phyloP scores from a whole-genome alignment of 805 yeast genomes.

The Candida endomychidarum region DNA sequence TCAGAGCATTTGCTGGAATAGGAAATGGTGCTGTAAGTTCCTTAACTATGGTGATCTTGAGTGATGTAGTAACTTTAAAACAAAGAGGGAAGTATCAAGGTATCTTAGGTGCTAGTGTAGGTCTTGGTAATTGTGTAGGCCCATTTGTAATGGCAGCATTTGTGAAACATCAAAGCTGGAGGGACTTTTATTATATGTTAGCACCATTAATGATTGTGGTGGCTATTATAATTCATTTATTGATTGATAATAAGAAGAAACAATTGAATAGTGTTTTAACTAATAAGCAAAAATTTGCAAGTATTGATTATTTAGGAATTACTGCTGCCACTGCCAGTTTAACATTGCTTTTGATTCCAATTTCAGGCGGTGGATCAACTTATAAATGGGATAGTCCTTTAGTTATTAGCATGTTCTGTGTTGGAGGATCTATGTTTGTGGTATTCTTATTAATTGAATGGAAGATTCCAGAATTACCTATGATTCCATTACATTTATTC shows the following conservation, averaged over 20 bases:
- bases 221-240: slow-evolving; percentile 27
- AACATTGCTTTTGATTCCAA: slow-evolving; percentile 53
- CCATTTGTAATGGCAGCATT: slow-evolving; percentile 57
- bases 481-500: slow-evolving; percentile 53
- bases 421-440: slow-evolving; percentile 35
- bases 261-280: slow-evolving; percentile 26
- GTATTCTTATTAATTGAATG: slow-evolving; percentile 52
- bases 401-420: slow-evolving; percentile 34
- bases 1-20: slow-evolving; percentile 55
- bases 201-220: slow-evolving; percentile 42
- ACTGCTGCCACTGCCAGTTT: slow-evolving; percentile 47
- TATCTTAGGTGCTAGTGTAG: slow-evolving; percentile 50
- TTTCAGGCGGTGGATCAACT: slow-evolving; percentile 61
- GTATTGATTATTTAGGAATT: slow-evolving; percentile 56
- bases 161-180: slow-evolving; percentile 48
- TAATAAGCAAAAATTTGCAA: slow-evolving; percentile 38
- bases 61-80: slow-evolving; percentile 53
- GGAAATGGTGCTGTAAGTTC: slow-evolving; percentile 56
- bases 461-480: slow-evolving; percentile 49
- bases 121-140: slow-evolving; percentile 53
- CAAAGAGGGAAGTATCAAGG: slow-evolving; percentile 61
- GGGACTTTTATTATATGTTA: slow-evolving; percentile 51
- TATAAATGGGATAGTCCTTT: slow-evolving; percentile 53
- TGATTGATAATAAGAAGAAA: slow-evolving; percentile 35
- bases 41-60: slow-evolving; percentile 50